Percentiles rank a stretch among this genome's conserved stretches.
phyloP scores from a whole-genome alignment of 306 rosid genomes.

The Cucurbita moschata region DNA sequence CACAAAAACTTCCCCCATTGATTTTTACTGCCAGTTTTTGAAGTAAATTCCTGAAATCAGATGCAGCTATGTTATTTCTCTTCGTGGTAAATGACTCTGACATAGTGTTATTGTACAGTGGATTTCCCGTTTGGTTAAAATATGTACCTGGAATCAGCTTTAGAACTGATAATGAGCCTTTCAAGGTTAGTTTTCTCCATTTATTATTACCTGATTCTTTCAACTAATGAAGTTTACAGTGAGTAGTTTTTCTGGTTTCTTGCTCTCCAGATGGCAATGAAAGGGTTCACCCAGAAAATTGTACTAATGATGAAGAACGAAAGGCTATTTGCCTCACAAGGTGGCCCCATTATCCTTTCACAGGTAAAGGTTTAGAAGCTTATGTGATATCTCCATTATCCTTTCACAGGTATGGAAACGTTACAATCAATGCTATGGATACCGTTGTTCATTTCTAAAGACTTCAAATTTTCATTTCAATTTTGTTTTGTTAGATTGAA shows the following conservation, averaged over 20 bases:
- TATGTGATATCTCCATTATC: conserved; percentile 19
- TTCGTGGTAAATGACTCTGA: not conserved
- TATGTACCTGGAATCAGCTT: conserved; percentile 91
- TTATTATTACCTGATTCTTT: not conserved
- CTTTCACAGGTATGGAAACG: conserved; percentile 57
- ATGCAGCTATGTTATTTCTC: not conserved
- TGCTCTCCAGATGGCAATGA: conserved; percentile 62
- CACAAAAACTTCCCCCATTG: not conserved
- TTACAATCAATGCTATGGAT: not conserved
- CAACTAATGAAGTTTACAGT: not conserved
- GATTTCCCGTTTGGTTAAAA: conserved; percentile 95
- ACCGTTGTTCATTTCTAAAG: too few species aligned
- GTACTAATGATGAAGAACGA: conserved; percentile 84
- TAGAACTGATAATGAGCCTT: conserved; percentile 83
- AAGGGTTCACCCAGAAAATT: conserved; percentile 75
- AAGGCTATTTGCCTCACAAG: conserved; percentile 75
- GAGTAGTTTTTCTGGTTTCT: not conserved
- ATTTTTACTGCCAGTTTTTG: not conserved
- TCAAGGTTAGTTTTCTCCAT: conserved; percentile 43
- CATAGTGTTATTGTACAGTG: conserved; percentile 25
- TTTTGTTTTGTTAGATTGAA: conserved; percentile 48
- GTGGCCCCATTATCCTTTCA: conserved; percentile 90
- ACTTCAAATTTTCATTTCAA: not conserved
- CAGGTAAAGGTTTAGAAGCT: conserved; percentile 37
- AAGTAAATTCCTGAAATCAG: not conserved